phyloP scores from a whole-genome alignment of 305 asterid genomes.

The Solanum aculeatissimum region DNA sequence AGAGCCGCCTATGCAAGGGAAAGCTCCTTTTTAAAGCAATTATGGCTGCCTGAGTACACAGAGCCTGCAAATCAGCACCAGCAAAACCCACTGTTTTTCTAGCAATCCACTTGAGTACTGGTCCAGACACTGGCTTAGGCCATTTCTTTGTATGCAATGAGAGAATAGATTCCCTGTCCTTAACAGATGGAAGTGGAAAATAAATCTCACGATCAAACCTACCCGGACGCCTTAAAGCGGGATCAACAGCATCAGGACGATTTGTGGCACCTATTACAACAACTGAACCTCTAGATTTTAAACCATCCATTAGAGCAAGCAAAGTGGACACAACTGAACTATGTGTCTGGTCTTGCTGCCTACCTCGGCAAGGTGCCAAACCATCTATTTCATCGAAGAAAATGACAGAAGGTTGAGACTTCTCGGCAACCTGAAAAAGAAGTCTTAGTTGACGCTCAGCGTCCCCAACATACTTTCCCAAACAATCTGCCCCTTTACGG shows the following conservation, averaged over 20 bases:
- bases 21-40: slow-evolving; percentile 75
- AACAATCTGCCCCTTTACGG: slow-evolving; percentile 98
- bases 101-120: slow-evolving; percentile 76
- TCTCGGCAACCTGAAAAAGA: slow-evolving; percentile 94
- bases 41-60: slow-evolving; percentile 96
- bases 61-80: slow-evolving; percentile 99
- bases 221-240: slow-evolving; percentile 98
- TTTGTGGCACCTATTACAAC: slow-evolving; percentile 98
- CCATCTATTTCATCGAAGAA: slow-evolving; percentile 99
- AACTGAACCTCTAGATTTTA: slow-evolving; percentile 95
- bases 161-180: slow-evolving; percentile 89
- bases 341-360: slow-evolving; percentile 97
- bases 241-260: slow-evolving; percentile 96
- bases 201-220: slow-evolving; percentile 95
- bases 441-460: slow-evolving; percentile 98
- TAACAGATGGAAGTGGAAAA: slow-evolving; percentile 82
- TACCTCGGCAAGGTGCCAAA: slow-evolving; percentile 91
- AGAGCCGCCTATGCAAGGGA: slow-evolving; percentile 74
- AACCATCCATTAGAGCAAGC: slow-evolving; percentile 96
- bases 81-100: slow-evolving; percentile 87
- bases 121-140: slow-evolving; percentile 83
- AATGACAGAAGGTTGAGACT: slow-evolving; percentile 95
- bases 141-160: slow-evolving; percentile 84
- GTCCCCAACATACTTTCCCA: slow-evolving; percentile 98
- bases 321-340: slow-evolving; percentile 97